Percentiles rank a stretch among this genome's conserved stretches.
These are phyloP conservation scores for Metschnikowia reukaufii DNA, from an alignment of 805 yeast species.

Conservation along the genomic window DNA sequence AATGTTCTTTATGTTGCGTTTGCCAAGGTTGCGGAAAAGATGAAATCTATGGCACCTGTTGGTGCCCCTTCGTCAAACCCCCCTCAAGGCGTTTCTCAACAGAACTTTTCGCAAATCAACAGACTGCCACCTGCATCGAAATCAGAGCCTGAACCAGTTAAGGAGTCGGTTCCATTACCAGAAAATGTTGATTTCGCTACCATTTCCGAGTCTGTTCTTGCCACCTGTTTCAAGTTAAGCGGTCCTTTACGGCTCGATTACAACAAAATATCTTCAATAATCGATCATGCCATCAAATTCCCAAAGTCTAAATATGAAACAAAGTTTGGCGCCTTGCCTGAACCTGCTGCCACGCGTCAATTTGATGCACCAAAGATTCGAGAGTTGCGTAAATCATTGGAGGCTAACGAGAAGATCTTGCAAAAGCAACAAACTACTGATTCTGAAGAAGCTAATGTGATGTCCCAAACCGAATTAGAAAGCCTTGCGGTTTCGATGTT, in stretches of 20 bases:
- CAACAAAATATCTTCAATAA: constrained; percentile 44
- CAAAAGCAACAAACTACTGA: constrained; percentile 6
- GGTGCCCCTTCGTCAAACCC: background rate
- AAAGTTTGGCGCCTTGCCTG: constrained; percentile 75
- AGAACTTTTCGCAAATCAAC: no score
- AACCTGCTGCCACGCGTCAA: constrained; percentile 62
- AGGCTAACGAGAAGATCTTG: constrained; percentile 28
- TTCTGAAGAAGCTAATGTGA: constrained; percentile 14
- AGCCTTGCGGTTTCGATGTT: constrained; percentile 80
- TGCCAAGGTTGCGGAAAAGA: constrained; percentile 61
- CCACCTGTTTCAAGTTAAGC: constrained; percentile 8
- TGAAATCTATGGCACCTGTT: background rate
- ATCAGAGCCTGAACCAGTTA: constrained; percentile 1
- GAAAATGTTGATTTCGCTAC: background rate
- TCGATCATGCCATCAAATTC: constrained; percentile 35
- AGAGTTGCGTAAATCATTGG: constrained; percentile 70
- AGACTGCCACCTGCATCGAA: no score
- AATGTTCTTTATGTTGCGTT: constrained; percentile 75
- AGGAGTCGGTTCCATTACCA: background rate
- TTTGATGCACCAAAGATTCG: constrained; percentile 88
- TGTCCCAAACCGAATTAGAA: constrained; percentile 72
- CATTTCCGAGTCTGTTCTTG: constrained; percentile 9
- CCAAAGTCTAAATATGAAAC: constrained; percentile 50
- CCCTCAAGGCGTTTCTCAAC: background rate
- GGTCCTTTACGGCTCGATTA: constrained; percentile 25